Base-by-base conservation (phyloP, 495 filamentous ascomycete genomes). In the Cryomyces minteri region DNA sequence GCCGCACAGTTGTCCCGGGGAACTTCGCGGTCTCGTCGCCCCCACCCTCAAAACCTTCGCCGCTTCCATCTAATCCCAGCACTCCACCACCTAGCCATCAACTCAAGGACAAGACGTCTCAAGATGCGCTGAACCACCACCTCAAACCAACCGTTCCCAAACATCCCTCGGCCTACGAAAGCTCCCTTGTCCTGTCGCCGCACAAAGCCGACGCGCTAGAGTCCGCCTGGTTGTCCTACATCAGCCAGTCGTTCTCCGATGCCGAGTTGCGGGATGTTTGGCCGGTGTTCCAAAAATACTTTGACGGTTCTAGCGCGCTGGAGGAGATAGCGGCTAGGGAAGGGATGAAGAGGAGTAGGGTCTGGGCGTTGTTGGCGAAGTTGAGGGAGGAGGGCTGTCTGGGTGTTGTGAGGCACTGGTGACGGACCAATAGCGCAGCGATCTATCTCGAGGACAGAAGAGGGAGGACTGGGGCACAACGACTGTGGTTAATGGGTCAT, bases 321-420 rank as follows among this genome's bases (percentile, higher is more conserved):
- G 90, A 98, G 65, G 80, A 88, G 58, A 82, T 96, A 54, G 69
- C 76, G 0, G 69, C 86, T 8, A 69, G 76, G 33, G 87, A 96
- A 65, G 77, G 76, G 7, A 67, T 93, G 63, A 92, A 88, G 66
- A 67, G 87, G 39, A 92, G 88, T 63, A 73, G 78, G 48, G 79
- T 83, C 10, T 82, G 78, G 72, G 73, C 70, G 48, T 61, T 88
- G 49, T 43, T 86, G 41, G 69, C 59, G n/a, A 59, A 58, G 10
- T 74, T 84, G 67, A 72, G 75, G 56, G 70, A 75, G 58, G 51
- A 52, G 29, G 64, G 64, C 40, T 59, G 57, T 47, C 44, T 63
- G 11, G 48, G 76, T 9, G 62, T 64, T 37, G 66, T 70, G 9
- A 64, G 72, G 41, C 74, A 78, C 53, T 80, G 76, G 72, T 80